Conservation (phyloP, 1,284 basidiomycete genomes). For the Ustilago trichophora region DNA sequence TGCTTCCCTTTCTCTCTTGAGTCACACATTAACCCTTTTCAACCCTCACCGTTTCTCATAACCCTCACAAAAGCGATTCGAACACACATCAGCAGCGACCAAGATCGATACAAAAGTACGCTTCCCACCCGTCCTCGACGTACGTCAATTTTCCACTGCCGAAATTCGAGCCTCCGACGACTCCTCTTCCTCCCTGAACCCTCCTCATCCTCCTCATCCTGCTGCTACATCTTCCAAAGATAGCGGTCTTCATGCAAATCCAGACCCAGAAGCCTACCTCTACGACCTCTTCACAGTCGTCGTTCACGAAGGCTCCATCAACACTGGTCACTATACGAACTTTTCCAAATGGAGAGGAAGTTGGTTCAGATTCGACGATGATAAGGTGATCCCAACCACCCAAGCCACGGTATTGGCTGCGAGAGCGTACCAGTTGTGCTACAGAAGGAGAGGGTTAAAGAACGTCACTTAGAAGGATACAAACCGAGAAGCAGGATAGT, state of each 20-base stretch:
- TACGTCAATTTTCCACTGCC: slow-evolving; percentile 82
- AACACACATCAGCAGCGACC: slow-evolving; percentile 75
- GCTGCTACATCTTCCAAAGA: no score
- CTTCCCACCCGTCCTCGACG: slow-evolving; percentile 84
- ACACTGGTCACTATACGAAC: slow-evolving; percentile 93
- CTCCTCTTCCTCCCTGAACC: no score
- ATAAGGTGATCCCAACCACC: slow-evolving; percentile 72
- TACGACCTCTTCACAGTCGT: slow-evolving; percentile 94
- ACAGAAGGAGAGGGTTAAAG: slow-evolving; percentile 50
- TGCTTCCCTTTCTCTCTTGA: background rate
- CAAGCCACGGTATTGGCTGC: slow-evolving; percentile 47
- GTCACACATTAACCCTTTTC: no score
- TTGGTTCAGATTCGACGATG: slow-evolving; percentile 95
- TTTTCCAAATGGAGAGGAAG: slow-evolving; percentile 77
- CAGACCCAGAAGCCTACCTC: slow-evolving; percentile 68
- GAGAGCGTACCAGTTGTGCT: slow-evolving; percentile 62
- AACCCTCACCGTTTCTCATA: no score
- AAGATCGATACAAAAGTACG: slow-evolving; percentile 87
- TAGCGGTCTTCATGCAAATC: no score
- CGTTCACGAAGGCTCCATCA: slow-evolving; percentile 87
- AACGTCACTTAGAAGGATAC: no score
- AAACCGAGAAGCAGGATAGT: no score
- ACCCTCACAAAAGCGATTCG: slow-evolving; percentile 80
- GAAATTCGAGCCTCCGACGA: no score
- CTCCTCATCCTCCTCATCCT: no score